Conservation (phyloP, 2,329 filamentous ascomycete species). For the Xylariaceae sp. region DNA sequence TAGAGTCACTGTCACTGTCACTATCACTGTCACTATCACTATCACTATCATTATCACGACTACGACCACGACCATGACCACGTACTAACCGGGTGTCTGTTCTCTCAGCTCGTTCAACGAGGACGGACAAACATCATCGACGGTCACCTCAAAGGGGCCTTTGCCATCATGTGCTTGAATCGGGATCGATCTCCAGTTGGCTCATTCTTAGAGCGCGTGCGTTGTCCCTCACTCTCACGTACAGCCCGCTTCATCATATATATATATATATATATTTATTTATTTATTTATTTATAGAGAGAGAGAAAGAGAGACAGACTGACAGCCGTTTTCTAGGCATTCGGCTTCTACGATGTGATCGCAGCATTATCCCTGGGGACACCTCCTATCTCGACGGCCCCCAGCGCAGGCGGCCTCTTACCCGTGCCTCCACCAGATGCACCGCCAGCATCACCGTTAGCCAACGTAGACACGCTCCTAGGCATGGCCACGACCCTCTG, state of each 20-base stretch:
- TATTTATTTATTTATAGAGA: no score
- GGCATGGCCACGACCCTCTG: constrained; percentile 58
- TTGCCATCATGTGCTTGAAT: constrained; percentile 53
- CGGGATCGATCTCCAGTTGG: constrained; percentile 45
- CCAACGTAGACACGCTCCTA: constrained; percentile 53
- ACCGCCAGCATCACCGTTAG: constrained; percentile 40
- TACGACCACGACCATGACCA: no score
- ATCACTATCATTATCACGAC: no score
- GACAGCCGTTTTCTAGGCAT: constrained; percentile 42
- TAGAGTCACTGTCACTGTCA: no score
- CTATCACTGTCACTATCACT: no score
- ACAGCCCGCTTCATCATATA: neutral
- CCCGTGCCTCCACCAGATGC: constrained; percentile 45
- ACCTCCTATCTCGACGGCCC: constrained; percentile 47
- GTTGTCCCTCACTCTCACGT: constrained; percentile 1
- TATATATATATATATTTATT: no score
- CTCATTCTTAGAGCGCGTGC: constrained; percentile 54
- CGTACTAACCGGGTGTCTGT: no score
- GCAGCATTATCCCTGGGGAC: constrained; percentile 57
- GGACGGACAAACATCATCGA: constrained; percentile 55
- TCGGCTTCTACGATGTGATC: constrained; percentile 61
- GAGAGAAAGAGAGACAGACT: constrained; percentile 10
- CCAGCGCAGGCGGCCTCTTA: constrained; percentile 41
- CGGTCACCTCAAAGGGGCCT: constrained; percentile 55
- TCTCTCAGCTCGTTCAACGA: constrained; percentile 51